Evolutionary conservation across 2,329 filamentous ascomycete species (phyloP).

Genomic region (Allantophomopsis cytisporea): DNA sequence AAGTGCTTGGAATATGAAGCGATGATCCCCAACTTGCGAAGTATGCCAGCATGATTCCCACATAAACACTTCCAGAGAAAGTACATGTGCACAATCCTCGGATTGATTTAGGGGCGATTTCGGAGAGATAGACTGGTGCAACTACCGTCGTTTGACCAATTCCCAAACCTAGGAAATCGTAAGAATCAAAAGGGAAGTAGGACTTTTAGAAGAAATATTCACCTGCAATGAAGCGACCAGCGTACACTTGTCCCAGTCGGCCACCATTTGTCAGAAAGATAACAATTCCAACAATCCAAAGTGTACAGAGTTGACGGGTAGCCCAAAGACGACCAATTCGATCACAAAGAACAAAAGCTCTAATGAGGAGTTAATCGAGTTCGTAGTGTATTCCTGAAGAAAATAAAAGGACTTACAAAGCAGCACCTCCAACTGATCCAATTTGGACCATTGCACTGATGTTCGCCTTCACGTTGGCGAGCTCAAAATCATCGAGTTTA

Average conservation of each 20-base stretch:
- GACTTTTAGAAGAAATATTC: too few relatives aligned
- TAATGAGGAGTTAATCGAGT: too few relatives aligned
- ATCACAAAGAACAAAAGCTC: constrained; percentile 42
- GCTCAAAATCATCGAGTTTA: constrained; percentile 33
- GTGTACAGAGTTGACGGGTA: constrained; percentile 38
- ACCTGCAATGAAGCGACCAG: constrained; percentile 52
- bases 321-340: constrained; percentile 50
- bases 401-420: constrained; percentile 35
- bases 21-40: constrained; percentile 55
- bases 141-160: constrained; percentile 56
- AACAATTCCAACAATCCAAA: constrained; percentile 44
- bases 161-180: constrained; percentile 19
- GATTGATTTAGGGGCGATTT: constrained; percentile 55
- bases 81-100: constrained; percentile 62
- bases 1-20: constrained; percentile 31
- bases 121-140: constrained; percentile 58
- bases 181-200: constrained; percentile 14
- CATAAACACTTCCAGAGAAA: constrained; percentile 59
- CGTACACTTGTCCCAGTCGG: constrained; percentile 43
- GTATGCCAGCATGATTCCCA: constrained; percentile 68
- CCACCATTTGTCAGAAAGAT: constrained; percentile 45
- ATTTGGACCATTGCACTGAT: constrained; percentile 75
- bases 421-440: constrained; percentile 58
- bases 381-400: too few relatives aligned
- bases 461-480: constrained; percentile 60